These are phyloP conservation scores for Solanum habrochaites DNA, from an alignment of 257 asterid genomes.

Conservation along the genomic window DNA sequence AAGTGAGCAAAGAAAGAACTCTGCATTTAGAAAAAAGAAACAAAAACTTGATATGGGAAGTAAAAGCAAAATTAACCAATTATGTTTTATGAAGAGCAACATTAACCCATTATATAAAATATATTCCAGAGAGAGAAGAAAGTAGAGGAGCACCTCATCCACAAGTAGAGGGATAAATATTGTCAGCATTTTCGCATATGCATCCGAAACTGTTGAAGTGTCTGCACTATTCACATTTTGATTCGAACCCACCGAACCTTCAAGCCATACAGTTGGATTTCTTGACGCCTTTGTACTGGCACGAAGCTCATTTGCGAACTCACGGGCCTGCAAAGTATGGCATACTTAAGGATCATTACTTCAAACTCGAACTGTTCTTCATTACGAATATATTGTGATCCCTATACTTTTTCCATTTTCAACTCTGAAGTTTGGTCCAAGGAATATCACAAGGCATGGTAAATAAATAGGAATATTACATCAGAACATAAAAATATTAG, in stretches of 20 bases:
- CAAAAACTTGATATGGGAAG: neutral
- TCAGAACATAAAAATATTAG: neutral
- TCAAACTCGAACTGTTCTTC: neutral
- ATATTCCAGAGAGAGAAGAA: neutral
- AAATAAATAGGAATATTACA: neutral
- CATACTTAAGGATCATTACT: neutral
- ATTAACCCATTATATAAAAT: neutral
- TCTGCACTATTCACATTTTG: slow-evolving; percentile 59
- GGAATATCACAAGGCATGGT: neutral
- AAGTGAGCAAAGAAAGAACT: slow-evolving; percentile 91
- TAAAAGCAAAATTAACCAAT: neutral
- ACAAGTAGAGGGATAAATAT: slow-evolving; percentile 83
- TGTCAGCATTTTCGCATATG: slow-evolving; percentile 75
- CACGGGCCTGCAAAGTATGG: slow-evolving; percentile 68
- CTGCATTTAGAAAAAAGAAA: slow-evolving; percentile 32
- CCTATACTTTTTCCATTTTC: neutral
- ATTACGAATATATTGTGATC: neutral
- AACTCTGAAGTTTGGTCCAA: neutral
- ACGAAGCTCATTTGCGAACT: slow-evolving; percentile 95
- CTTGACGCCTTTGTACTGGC: slow-evolving; percentile 67
- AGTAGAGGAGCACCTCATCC: slow-evolving; percentile 64
- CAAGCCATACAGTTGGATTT: slow-evolving; percentile 77
- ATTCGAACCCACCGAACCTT: slow-evolving; percentile 50
- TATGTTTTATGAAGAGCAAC: neutral
- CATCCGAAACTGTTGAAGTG: slow-evolving; percentile 77